These are phyloP conservation scores for Rosellinia necatrix DNA, from an alignment of 2,329 filamentous ascomycete species.

Conservation along the genomic window DNA sequence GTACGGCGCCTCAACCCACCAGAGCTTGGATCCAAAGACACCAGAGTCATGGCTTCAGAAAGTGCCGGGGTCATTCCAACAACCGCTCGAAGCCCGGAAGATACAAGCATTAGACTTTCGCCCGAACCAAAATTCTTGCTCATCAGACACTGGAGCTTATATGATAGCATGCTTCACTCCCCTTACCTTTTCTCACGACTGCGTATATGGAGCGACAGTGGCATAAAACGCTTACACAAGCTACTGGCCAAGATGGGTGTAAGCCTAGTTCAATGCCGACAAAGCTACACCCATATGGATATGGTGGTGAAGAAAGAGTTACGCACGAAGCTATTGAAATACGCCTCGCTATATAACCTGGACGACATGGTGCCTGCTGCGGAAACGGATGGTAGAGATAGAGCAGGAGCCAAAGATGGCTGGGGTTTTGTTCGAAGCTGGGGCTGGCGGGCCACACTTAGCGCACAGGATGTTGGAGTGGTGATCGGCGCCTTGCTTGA, in stretches of 20 bases:
- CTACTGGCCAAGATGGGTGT: constrained; percentile 98
- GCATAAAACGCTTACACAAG: constrained; percentile 88
- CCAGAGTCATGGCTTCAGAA: constrained; percentile 63
- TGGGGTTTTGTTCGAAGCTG: constrained; percentile 98
- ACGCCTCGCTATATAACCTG: constrained; percentile 89
- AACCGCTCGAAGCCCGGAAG: constrained; percentile 83
- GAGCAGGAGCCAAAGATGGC: constrained; percentile 78
- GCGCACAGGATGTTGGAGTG: constrained; percentile 91
- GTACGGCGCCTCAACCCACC: constrained; percentile 90
- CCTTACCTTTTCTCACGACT: constrained; percentile 90
- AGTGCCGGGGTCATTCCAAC: constrained; percentile 84
- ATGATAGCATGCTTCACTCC: constrained; percentile 98
- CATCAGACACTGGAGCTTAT: constrained; percentile 94
- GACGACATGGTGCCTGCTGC: constrained; percentile 88
- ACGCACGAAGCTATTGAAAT: constrained; percentile 83
- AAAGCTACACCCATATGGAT: constrained; percentile 98
- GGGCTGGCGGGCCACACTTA: constrained; percentile 95
- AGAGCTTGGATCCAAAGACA: constrained; percentile 60
- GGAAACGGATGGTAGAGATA: constrained; percentile 70
- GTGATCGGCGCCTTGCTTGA: constrained; percentile 91
- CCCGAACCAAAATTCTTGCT: constrained; percentile 93
- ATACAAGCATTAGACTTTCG: constrained; percentile 88
- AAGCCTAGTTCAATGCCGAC: constrained; percentile 88
- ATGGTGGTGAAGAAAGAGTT: constrained; percentile 92
- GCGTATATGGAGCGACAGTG: constrained; percentile 92